These are phyloP conservation scores for Chlamydomonas reinhardtii DNA, from an alignment of 163 green algal genomes.

Conservation along the genomic window DNA sequence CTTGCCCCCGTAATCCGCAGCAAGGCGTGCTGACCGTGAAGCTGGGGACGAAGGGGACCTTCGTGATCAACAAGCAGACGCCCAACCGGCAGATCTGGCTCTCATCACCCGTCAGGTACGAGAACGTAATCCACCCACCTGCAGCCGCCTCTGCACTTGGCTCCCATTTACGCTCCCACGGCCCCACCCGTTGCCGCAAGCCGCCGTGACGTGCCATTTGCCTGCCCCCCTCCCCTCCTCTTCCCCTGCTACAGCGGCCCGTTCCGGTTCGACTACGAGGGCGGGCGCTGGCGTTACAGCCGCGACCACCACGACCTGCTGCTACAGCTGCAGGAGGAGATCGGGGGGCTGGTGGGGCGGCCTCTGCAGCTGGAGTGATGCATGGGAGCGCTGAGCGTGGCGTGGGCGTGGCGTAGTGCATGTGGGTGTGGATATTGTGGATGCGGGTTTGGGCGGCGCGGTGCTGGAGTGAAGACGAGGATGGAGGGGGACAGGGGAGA, in stretches of 20 bases:
- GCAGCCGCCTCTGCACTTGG: too few species aligned
- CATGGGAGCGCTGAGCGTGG: background rate
- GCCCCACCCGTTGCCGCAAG: too few species aligned
- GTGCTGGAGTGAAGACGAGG: too few species aligned
- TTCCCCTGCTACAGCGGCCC: conserved; percentile 70
- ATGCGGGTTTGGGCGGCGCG: too few species aligned
- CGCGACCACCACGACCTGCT: conserved; percentile 78
- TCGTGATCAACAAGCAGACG: conserved; percentile 98
- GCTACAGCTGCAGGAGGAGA: conserved; percentile 72
- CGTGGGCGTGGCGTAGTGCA: too few species aligned
- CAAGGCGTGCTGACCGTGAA: conserved; percentile 90
- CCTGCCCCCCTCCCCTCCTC: background rate
- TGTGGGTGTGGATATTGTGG: too few species aligned
- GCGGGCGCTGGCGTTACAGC: conserved; percentile 84
- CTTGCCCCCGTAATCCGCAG: conserved; percentile 44
- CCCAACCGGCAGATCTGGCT: conserved; percentile 98
- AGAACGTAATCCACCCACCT: too few species aligned
- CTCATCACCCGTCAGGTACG: conserved; percentile 90
- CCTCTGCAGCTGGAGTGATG: conserved; percentile 38
- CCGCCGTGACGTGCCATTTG: too few species aligned
- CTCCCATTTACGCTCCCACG: too few species aligned
- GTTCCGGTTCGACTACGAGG: conserved; percentile 80
- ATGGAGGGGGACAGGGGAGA: too few species aligned
- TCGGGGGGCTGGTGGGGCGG: conserved; percentile 65
- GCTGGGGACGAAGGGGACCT: conserved; percentile 89